A percentile compares a stretch with the other conserved stretches of the same genome.
phyloP scores from a whole-genome alignment of 192 early-diverging fungal species.

The Entomortierella parvispora region DNA sequence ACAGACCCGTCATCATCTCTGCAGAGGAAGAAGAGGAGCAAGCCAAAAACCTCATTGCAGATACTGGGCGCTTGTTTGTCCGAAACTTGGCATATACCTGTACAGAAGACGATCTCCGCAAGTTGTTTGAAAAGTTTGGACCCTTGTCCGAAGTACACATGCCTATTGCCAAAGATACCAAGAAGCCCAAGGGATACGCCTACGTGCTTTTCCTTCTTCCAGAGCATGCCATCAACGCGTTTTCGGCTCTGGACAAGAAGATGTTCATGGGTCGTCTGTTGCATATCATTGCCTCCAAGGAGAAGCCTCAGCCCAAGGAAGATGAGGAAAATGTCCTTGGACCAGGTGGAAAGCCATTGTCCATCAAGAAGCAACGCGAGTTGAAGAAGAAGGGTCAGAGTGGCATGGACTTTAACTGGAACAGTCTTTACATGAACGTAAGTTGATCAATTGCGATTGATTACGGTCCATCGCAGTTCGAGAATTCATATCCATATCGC shows the following conservation, averaged over 20 bases:
- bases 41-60: conserved; percentile 79
- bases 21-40: conserved; percentile 53
- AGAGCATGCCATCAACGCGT: conserved; percentile 94
- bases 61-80: conserved; percentile 95
- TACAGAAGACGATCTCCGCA: conserved; percentile 87
- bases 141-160: conserved; percentile 94
- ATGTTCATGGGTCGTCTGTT: conserved; percentile 94
- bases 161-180: conserved; percentile 92
- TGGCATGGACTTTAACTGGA: conserved; percentile 94
- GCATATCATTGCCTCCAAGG: conserved; percentile 89
- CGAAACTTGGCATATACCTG: conserved; percentile 93
- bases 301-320: conserved; percentile 77
- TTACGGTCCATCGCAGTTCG: too few species aligned
- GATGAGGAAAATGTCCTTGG: conserved; percentile 57
- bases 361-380: conserved; percentile 88
- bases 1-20: conserved; percentile 49
- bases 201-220: conserved; percentile 91
- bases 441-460: conserved; percentile 17
- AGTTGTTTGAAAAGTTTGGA: conserved; percentile 87
- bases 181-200: conserved; percentile 93
- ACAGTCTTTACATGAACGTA: conserved; percentile 95
- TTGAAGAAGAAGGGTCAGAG: conserved; percentile 80
- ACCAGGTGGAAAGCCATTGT: conserved; percentile 62
- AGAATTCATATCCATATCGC: too few species aligned
- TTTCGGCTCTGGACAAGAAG: conserved; percentile 78